phyloP scores from a whole-genome alignment of 1,139 yeast species.

The Pichia sp. region DNA sequence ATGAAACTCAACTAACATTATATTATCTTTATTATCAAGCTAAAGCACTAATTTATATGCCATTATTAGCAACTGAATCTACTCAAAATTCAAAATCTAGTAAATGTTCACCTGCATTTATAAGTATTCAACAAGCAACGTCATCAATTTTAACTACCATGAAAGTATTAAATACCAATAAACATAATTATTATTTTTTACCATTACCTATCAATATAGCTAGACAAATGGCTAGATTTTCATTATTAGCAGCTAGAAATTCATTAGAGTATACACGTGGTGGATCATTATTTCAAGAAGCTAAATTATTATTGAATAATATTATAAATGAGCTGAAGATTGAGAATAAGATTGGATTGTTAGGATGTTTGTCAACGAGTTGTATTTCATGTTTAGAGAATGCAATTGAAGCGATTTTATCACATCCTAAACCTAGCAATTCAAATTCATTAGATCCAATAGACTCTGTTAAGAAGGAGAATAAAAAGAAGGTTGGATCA shows the following conservation, averaged over 20 bases:
- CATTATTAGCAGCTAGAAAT: slow-evolving; percentile 70
- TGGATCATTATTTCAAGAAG: slow-evolving; percentile 70
- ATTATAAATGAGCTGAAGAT: slow-evolving; percentile 44
- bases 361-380: slow-evolving; percentile 56
- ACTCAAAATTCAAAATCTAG: slow-evolving; percentile 21
- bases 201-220: slow-evolving; percentile 72
- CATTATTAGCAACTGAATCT: slow-evolving; percentile 50
- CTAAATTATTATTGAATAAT: slow-evolving; percentile 48
- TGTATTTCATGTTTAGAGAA: slow-evolving; percentile 52
- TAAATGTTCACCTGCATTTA: slow-evolving; percentile 50
- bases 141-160: slow-evolving; percentile 58
- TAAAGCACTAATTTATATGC: slow-evolving; percentile 71
- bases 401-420: slow-evolving; percentile 49
- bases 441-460: not conserved
- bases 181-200: slow-evolving; percentile 36
- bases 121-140: slow-evolving; percentile 66
- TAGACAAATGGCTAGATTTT: slow-evolving; percentile 59
- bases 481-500: slow-evolving; percentile 16
- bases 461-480: slow-evolving; percentile 17
- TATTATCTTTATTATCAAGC: slow-evolving; percentile 73
- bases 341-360: slow-evolving; percentile 47
- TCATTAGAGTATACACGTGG: slow-evolving; percentile 78
- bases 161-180: slow-evolving; percentile 41
- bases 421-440: slow-evolving; percentile 26
- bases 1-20: slow-evolving; percentile 53